phyloP scores from a whole-genome alignment of 441 rosid species.

The Gossypium gossypioides region DNA sequence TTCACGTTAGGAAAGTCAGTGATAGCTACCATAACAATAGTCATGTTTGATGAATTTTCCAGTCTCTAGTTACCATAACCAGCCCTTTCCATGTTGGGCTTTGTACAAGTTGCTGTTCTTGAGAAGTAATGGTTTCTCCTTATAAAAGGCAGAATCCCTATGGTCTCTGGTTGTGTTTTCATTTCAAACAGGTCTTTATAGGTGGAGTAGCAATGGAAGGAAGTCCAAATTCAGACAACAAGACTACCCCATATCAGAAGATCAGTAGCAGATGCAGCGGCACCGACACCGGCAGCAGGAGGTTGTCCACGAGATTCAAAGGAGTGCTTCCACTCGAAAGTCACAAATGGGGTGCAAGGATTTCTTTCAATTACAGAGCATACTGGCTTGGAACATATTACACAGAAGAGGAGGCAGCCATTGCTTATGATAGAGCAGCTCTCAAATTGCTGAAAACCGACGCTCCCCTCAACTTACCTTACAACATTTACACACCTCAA shows the following conservation, averaged over 20 bases:
- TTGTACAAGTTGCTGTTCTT: neutral
- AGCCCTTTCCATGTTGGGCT: neutral
- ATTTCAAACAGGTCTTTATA: neutral
- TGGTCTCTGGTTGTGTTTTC: neutral
- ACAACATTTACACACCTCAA: neutral
- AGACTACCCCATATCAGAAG: neutral
- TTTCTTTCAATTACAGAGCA: conserved; percentile 16
- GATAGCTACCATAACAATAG: neutral
- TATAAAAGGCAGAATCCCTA: conserved; percentile 5
- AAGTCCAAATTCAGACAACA: conserved; percentile 5
- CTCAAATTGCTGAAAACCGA: conserved; percentile 25
- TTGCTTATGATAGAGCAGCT: conserved; percentile 31
- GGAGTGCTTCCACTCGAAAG: conserved; percentile 16
- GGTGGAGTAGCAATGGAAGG: neutral
- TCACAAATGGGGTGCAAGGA: conserved; percentile 25
- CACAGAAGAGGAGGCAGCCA: conserved; percentile 23
- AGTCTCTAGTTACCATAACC: neutral
- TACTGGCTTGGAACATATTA: conserved; percentile 26
- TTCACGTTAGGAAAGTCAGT: neutral
- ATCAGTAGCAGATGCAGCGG: neutral
- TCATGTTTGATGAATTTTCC: neutral
- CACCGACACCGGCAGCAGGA: neutral
- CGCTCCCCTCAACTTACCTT: neutral
- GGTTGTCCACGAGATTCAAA: conserved; percentile 15
- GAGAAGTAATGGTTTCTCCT: neutral